phyloP scores from a whole-genome alignment of 306 rosid genomes.

The Calophaca sinica region DNA sequence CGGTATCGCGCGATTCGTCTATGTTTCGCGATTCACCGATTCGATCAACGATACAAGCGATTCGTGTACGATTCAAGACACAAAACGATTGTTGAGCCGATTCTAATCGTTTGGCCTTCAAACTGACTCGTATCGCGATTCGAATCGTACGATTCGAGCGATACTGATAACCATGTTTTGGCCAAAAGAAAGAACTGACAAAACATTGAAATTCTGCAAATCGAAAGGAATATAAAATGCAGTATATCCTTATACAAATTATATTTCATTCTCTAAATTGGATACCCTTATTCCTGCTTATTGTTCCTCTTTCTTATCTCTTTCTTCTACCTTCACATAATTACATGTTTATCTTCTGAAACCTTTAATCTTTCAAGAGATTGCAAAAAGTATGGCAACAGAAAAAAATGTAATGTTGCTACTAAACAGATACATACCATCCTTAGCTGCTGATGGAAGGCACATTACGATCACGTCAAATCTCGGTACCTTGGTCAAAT shows the following conservation, averaged over 20 bases:
- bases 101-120: too few relatives aligned
- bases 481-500: slow-evolving; percentile 80
- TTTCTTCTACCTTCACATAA: too few relatives aligned
- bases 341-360: background rate
- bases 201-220: background rate
- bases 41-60: too few relatives aligned
- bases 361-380: slow-evolving; percentile 11
- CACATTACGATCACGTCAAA: slow-evolving; percentile 81
- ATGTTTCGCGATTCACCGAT: too few relatives aligned
- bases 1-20: too few relatives aligned
- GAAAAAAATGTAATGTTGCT: slow-evolving; percentile 2
- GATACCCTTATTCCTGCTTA: too few relatives aligned
- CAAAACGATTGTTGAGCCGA: too few relatives aligned
- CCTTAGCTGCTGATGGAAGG: slow-evolving; percentile 69
- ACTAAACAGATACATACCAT: slow-evolving; percentile 59
- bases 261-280: background rate
- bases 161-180: too few relatives aligned
- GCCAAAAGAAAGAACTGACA: background rate
- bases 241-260: background rate
- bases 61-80: too few relatives aligned
- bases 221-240: slow-evolving; percentile 5
- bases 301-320: too few relatives aligned
- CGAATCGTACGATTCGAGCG: too few relatives aligned
- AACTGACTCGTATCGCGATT: too few relatives aligned
- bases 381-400: slow-evolving; percentile 7